phyloP scores from a whole-genome alignment of 495 filamentous ascomycete genomes.

The Immersiella caudata region DNA sequence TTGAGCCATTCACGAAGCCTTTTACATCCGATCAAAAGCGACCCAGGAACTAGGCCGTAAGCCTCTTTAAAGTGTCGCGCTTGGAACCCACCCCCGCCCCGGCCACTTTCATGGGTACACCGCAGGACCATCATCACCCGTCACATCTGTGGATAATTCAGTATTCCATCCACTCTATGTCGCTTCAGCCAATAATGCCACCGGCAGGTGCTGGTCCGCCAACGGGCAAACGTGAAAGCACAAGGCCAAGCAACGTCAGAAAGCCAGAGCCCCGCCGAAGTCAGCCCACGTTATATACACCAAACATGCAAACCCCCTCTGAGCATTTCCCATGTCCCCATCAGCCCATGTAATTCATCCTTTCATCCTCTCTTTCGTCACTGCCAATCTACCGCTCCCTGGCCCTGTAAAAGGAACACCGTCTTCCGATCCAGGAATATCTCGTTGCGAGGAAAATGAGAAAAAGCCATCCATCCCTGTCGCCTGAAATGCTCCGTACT shows the following conservation, averaged over 20 bases:
- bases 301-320: not conserved
- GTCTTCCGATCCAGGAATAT: not conserved
- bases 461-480: not conserved
- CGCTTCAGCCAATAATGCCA: not conserved
- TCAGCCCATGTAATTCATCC: not conserved
- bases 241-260: not conserved
- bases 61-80: no score
- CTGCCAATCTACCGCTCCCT: not conserved
- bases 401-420: not conserved
- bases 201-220: not conserved
- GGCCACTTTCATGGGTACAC: no score
- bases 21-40: not conserved
- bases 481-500: conserved; percentile 11
- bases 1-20: not conserved
- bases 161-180: not conserved
- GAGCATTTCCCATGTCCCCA: not conserved
- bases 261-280: not conserved
- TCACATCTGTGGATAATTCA: not conserved
- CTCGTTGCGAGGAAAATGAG: not conserved
- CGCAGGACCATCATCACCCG: not conserved
- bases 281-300: not conserved
- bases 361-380: not conserved
- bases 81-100: no score
- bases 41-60: no score
- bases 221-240: not conserved